Conservation (phyloP, 73 alveolate genomes). For the Paramecium sexaurelia region DNA sequence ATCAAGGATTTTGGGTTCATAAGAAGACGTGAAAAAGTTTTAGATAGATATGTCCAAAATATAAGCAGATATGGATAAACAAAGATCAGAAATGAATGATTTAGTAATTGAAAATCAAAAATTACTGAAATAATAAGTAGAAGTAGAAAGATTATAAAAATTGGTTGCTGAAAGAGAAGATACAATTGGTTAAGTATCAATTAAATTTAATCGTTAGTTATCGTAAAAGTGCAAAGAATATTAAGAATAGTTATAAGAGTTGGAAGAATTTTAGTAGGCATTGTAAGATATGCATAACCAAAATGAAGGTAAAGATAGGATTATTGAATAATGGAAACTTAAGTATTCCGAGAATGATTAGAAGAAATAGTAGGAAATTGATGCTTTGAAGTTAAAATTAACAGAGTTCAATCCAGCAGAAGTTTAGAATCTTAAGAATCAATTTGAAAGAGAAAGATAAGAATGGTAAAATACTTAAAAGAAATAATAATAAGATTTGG, state of each 20-base stretch:
- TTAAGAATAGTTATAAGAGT: background rate
- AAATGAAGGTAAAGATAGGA: background rate
- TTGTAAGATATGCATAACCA: background rate
- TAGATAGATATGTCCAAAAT: background rate
- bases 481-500: background rate
- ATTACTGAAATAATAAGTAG: background rate
- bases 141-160: background rate
- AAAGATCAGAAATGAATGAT: background rate
- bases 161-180: background rate
- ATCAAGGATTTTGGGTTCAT: background rate
- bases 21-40: slow-evolving; percentile 37
- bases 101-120: background rate
- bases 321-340: slow-evolving; percentile 19
- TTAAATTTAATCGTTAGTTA: background rate
- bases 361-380: background rate
- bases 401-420: slow-evolving; percentile 12
- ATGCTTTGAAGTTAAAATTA: background rate
- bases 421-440: background rate
- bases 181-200: background rate
- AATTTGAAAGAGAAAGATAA: slow-evolving; percentile 2
- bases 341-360: background rate
- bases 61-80: background rate
- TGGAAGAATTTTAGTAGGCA: background rate
- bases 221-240: background rate
- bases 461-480: background rate